Evolutionary conservation across 129 eudicot species (phyloP), one percentile per base, ranked within the genome.

Genomic region (Logfia minima): DNA sequence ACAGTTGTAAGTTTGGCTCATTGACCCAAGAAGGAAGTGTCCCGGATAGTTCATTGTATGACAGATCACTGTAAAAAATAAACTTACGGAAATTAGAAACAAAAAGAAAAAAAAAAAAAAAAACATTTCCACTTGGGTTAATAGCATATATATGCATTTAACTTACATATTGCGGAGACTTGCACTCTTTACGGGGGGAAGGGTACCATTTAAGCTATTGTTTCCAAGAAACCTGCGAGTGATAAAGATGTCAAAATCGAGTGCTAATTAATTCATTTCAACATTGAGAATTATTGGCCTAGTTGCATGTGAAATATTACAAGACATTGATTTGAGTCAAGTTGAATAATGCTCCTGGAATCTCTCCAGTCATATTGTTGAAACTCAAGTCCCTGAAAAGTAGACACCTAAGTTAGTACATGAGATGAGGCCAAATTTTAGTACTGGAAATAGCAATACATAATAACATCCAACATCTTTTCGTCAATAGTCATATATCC

Each of bases 341-440:
- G 75, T 66, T 86, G 89, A 90, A 92, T 68, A 88, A 81, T 5
- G 59, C 84, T 63, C 61, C 70, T 62, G 98, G 98, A 75, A 92
- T 88, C 67, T 19, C 71, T 52, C 98, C 98, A 66, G 70, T 67
- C 70, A 92, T 79, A 77, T 74, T 88, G 86, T 90, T 92, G 88
- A 92, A 92, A 85, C 98, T 92, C 74, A 92, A 82, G 82, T 92
- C 97, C 86, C 97, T 92, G 85, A 64, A 59, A 81, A 80, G n/a
- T 67, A 66, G 52, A 28, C 60, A 79, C 34, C 51, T 14, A 77
- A 13, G 66, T 60, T 66, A 59, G 77, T 16, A 58, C 2, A 56
- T 0, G 11, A 19, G 63, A 3, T 53, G 60, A 53, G 22, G 60
- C 60, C 8, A 4, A 17, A 53, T 53, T 4, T 6, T 53, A 53